phyloP scores from a whole-genome alignment of 2,329 filamentous ascomycete species.

The Drechslerella stenobrocha region DNA sequence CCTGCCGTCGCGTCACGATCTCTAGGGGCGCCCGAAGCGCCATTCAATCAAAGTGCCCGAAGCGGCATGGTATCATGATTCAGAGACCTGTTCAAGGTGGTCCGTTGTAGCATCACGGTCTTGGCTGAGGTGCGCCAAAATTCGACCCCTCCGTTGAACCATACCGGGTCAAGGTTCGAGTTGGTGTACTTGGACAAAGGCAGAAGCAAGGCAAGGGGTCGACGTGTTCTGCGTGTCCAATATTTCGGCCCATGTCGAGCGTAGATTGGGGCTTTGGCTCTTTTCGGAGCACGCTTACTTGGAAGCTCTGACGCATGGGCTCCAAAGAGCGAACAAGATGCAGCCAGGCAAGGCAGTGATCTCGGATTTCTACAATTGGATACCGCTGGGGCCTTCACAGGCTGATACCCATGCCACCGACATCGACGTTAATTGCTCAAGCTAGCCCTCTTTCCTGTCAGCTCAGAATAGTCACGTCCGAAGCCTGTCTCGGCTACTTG shows the following conservation, averaged over 20 bases:
- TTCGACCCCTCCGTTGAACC: not conserved
- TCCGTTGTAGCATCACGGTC: not conserved
- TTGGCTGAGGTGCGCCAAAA: conserved; percentile 3
- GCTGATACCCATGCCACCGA: conserved; percentile 34
- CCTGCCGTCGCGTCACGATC: not conserved
- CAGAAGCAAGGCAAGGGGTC: conserved; percentile 31
- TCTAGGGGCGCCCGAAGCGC: not conserved
- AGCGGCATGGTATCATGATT: conserved; percentile 14
- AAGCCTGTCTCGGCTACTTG: conserved; percentile 25
- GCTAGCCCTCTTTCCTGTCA: conserved; percentile 12
- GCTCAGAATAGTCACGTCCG: conserved; percentile 16
- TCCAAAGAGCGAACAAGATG: conserved; percentile 39
- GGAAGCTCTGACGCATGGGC: conserved; percentile 26
- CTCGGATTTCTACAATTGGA: conserved; percentile 26
- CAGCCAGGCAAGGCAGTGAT: conserved; percentile 28
- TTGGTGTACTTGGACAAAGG: conserved; percentile 8
- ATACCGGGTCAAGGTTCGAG: conserved; percentile 30
- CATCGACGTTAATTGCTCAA: not conserved
- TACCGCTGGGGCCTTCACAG: conserved; percentile 30
- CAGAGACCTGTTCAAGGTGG: conserved; percentile 10
- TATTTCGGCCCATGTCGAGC: conserved; percentile 8
- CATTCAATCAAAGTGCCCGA: conserved; percentile 5
- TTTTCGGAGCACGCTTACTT: conserved; percentile 29
- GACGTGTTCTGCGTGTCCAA: conserved; percentile 29
- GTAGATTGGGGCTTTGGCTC: conserved; percentile 20